Percentiles rank a stretch among this genome's conserved stretches.
These are phyloP conservation scores for Salvia hispanica DNA, from an alignment of 257 asterid genomes.

Conservation along the genomic window DNA sequence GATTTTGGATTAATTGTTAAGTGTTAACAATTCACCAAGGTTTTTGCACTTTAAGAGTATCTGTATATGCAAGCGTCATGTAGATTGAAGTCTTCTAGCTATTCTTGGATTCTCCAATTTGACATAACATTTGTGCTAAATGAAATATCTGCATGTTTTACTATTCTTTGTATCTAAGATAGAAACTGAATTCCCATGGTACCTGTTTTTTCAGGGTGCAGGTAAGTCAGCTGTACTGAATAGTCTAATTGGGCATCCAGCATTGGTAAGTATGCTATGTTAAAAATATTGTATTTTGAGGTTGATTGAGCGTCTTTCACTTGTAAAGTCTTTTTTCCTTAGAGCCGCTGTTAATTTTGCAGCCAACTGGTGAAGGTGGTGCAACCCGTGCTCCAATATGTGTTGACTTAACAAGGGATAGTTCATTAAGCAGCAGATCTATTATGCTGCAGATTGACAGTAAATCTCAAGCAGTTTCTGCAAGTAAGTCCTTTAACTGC, in stretches of 20 bases:
- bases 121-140: constrained; percentile 2
- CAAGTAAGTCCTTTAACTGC: constrained; percentile 63
- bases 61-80: too few species aligned
- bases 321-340: neutral
- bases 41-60: too few species aligned
- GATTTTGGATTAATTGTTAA: too few species aligned
- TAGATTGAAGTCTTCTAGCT: too few species aligned
- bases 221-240: constrained; percentile 98
- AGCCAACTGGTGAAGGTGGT: constrained; percentile 99
- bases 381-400: constrained; percentile 99
- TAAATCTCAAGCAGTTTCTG: constrained; percentile 84
- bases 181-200: constrained; percentile 20
- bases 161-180: neutral
- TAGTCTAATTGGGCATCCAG: constrained; percentile 96
- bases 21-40: too few species aligned
- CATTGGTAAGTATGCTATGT: constrained; percentile 62
- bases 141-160: neutral
- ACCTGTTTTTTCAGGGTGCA: constrained; percentile 71
- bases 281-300: constrained; percentile 16
- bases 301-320: neutral
- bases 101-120: neutral
- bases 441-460: constrained; percentile 90
- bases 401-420: constrained; percentile 78
- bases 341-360: constrained; percentile 19
- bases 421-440: constrained; percentile 82